These are phyloP conservation scores for Sophora flavescens DNA, from an alignment of 306 rosid species.

Conservation along the genomic window DNA sequence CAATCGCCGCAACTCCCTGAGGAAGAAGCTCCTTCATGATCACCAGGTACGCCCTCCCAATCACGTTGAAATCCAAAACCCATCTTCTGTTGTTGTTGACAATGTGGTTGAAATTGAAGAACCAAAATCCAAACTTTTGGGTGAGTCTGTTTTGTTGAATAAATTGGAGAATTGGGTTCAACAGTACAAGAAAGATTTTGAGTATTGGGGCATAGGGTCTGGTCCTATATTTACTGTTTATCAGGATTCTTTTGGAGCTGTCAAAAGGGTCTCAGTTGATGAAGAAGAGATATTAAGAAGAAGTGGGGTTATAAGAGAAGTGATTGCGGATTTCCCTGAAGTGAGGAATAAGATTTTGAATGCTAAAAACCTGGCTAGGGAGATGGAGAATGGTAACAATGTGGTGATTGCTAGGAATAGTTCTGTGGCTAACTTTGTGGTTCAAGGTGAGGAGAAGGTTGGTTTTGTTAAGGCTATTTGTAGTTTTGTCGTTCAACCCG, in stretches of 20 bases:
- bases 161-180: constrained; percentile 82
- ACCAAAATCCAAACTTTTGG: constrained; percentile 53
- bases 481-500: constrained; percentile 58
- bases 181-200: constrained; percentile 74
- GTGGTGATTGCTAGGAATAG: constrained; percentile 84
- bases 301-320: constrained; percentile 53
- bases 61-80: constrained; percentile 46
- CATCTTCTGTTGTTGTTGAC: constrained; percentile 37
- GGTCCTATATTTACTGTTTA: constrained; percentile 72
- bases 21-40: constrained; percentile 78
- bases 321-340: constrained; percentile 55
- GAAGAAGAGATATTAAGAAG: constrained; percentile 78
- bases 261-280: constrained; percentile 66
- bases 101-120: constrained; percentile 48
- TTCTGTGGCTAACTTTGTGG: constrained; percentile 79
- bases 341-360: constrained; percentile 58
- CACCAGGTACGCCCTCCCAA: constrained; percentile 63
- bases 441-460: constrained; percentile 64
- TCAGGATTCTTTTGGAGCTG: constrained; percentile 63
- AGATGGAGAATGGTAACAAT: constrained; percentile 76
- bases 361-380: constrained; percentile 71
- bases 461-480: constrained; percentile 55
- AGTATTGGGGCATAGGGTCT: constrained; percentile 90
- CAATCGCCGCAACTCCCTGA: constrained; percentile 76
- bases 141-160: constrained; percentile 72